Evolutionary conservation across 192 early-diverging fungal species (phyloP).

Genomic region (Rhizophlyctis rosea): DNA sequence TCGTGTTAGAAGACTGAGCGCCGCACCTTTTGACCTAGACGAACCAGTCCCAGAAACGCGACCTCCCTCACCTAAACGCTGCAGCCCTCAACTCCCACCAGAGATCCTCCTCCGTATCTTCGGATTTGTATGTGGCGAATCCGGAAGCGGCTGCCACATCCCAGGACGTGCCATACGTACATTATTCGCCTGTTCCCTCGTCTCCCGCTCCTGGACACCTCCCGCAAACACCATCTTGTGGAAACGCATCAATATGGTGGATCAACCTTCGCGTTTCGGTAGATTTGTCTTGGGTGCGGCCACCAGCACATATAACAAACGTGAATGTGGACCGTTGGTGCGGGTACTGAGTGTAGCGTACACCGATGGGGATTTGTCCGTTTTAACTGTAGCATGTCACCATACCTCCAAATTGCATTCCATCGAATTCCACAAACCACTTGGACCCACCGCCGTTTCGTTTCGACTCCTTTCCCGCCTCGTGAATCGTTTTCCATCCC

Average conservation of each 20-base stretch:
- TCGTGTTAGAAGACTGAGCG: slow-evolving; percentile 3
- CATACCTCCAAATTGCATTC: slow-evolving; percentile 27
- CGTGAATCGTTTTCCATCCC: slow-evolving; percentile 15
- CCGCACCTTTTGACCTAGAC: neutral
- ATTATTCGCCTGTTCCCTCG: slow-evolving; percentile 21
- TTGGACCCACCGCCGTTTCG: slow-evolving; percentile 6
- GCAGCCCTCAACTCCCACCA: slow-evolving; percentile 16
- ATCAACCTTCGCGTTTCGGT: slow-evolving; percentile 24
- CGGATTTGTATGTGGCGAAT: slow-evolving; percentile 2
- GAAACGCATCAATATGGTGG: slow-evolving; percentile 23
- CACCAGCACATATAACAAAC: slow-evolving; percentile 23
- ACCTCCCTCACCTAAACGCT: neutral
- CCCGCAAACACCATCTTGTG: slow-evolving; percentile 23
- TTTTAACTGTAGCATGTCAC: slow-evolving; percentile 27
- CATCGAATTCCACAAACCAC: slow-evolving; percentile 14
- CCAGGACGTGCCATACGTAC: slow-evolving; percentile 6
- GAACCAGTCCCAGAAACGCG: neutral
- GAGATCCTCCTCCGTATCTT: slow-evolving; percentile 29
- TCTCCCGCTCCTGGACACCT: slow-evolving; percentile 19
- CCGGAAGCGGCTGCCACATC: neutral
- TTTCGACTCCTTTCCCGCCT: slow-evolving; percentile 20
- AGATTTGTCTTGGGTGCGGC: slow-evolving; percentile 22
- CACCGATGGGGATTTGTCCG: slow-evolving; percentile 23
- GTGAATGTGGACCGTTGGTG: slow-evolving; percentile 22
- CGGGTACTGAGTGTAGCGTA: slow-evolving; percentile 23